A percentile compares a stretch with the other conserved stretches of the same genome.
Evolutionary conservation across 345 rosid genomes (phyloP).

Genomic region (Hibiscus mutabilis): DNA sequence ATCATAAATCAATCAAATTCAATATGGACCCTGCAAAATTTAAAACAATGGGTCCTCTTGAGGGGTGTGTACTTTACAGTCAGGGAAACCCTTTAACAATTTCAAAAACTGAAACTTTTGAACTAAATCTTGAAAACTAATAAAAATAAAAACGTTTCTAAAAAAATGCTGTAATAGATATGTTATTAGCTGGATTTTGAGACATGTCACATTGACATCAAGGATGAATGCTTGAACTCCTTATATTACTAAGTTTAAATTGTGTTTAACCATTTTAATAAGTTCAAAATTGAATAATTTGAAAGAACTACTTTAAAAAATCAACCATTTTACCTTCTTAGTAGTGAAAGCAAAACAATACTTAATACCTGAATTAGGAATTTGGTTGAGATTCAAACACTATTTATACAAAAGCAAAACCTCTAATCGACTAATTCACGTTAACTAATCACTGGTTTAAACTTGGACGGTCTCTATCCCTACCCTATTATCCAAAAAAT

Average conservation of each 20-base stretch:
- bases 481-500: too few species aligned
- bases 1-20: background rate
- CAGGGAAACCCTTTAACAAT: background rate
- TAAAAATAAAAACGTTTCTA: too few species aligned
- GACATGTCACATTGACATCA: background rate
- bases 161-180: background rate
- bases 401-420: background rate
- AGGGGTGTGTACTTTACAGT: background rate
- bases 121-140: background rate
- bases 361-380: background rate
- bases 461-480: too few species aligned
- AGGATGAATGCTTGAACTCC: background rate
- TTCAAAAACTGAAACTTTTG: too few species aligned
- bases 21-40: background rate
- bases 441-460: too few species aligned
- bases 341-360: background rate
- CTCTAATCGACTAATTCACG: background rate
- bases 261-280: too few species aligned
- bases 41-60: background rate
- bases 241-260: background rate
- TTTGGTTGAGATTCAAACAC: background rate
- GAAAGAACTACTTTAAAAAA: too few species aligned
- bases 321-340: too few species aligned
- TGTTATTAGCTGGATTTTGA: background rate
- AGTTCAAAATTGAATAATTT: too few species aligned